Base-by-base conservation (phyloP, 495 filamentous ascomycete genomes). In the Neurospora intermedia region DNA sequence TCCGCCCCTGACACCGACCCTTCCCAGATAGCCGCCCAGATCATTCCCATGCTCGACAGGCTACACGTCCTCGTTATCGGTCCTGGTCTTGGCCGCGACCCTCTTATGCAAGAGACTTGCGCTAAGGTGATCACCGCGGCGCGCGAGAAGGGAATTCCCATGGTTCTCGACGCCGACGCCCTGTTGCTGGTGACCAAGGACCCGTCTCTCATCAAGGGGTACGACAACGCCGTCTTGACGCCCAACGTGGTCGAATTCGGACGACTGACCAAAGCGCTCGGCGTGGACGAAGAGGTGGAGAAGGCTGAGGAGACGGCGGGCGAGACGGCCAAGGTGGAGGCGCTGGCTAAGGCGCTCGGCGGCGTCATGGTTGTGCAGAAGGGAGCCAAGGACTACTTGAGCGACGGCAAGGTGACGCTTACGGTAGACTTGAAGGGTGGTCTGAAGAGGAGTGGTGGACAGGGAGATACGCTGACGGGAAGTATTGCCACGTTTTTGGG, bases 161-260 rank as follows among this genome's bases (percentile, higher is more conserved):
- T 98, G 73, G 92, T 99, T 66, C 83, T 99, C 10, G 96, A 99
- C 80, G 96, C 96, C 6, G 96, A 99, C 82, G 96, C 93, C 6
- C 82, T 99, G 46, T 87, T 89, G 31, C 81, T 99, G 7, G 89
- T 95, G 40, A 89, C 91, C 73, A 89, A 89, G 71, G 83, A 90
- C 69, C 96, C 96, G 16, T 89, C 89, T 31, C 83, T 98, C 4
- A 87, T 99, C 4, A 86, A 89, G 38, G 93, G 93, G 1, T 98
- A 94, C 80, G 88, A 85, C 54, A 85, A 93, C 69, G 97, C 94
- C 69, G 94, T 99, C 59, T 83, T 99, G 45, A 99, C 96, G 40
- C 96, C 96, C 0, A 99, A 99, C 73, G 92, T 97, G 7, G 92
- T 95, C 0, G 96, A 99, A 81, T 99, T 99, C 81, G 90, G 87